A percentile compares a stretch with the other conserved stretches of the same genome.
Evolutionary conservation across 2,329 filamentous ascomycete species (phyloP).

Genomic region (Ilyonectria robusta): DNA sequence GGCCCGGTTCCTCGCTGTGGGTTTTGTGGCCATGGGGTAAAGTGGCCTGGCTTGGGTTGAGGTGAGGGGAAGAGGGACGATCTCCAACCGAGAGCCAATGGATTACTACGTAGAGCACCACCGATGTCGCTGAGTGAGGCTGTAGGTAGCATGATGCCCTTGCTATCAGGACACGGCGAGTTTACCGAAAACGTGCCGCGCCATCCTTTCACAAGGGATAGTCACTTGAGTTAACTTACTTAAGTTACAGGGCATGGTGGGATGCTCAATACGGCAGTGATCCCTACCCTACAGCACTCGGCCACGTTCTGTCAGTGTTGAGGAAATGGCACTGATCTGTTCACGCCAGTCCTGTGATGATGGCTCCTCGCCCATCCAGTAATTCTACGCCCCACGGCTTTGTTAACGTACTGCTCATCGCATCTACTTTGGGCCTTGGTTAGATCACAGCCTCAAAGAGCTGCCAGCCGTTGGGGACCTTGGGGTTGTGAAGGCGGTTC

Average conservation of each 20-base stretch:
- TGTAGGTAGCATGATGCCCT: not conserved
- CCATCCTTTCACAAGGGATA: not conserved
- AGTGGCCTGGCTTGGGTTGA: slow-evolving; percentile 19
- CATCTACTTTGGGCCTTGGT: not conserved
- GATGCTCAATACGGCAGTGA: not conserved
- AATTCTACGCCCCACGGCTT: not conserved
- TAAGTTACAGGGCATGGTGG: not conserved
- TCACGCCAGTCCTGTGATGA: not conserved
- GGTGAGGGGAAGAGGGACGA: slow-evolving; percentile 12
- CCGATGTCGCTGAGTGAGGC: slow-evolving; percentile 13
- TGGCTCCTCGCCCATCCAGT: not conserved
- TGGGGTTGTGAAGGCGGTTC: not conserved
- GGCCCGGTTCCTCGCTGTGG: not conserved
- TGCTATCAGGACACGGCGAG: not conserved
- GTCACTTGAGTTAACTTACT: too few relatives aligned
- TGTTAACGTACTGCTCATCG: not conserved
- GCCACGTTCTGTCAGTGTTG: not conserved
- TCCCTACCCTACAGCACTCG: too few relatives aligned
- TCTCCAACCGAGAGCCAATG: slow-evolving; percentile 10
- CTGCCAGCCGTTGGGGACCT: not conserved
- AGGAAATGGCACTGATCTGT: not conserved
- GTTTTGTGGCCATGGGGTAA: not conserved
- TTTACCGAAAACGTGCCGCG: not conserved
- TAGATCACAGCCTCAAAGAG: not conserved
- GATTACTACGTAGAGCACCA: not conserved